Percentiles rank a stretch among this genome's conserved stretches.
These are phyloP conservation scores for Taiozyma sp. DNA, from an alignment of 1,139 yeast genomes.

Conservation along the genomic window DNA sequence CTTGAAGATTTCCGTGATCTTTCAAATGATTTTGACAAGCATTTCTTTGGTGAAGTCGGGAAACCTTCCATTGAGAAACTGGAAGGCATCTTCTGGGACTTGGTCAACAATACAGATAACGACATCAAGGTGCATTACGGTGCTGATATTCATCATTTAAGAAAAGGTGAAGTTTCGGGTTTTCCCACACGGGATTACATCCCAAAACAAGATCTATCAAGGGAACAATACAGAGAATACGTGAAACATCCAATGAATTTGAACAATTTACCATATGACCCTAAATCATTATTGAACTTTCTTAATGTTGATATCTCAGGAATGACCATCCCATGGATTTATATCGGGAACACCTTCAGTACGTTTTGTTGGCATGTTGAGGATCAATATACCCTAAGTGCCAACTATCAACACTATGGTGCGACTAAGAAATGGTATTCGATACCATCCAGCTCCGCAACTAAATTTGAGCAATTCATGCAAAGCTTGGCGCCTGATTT, in stretches of 20 bases:
- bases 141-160: conserved; percentile 65
- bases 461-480: conserved; percentile 49
- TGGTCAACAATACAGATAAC: conserved; percentile 37
- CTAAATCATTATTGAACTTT: conserved; percentile 57
- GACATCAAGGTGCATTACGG: conserved; percentile 63
- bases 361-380: conserved; percentile 88
- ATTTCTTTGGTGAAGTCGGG: conserved; percentile 30
- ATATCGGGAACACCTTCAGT: conserved; percentile 65
- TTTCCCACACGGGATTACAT: conserved; percentile 40
- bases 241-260: conserved; percentile 60
- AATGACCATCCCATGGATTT: conserved; percentile 81
- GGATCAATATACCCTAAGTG: conserved; percentile 73
- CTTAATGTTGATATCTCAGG: conserved; percentile 64
- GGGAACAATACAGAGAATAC: conserved; percentile 31
- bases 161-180: conserved; percentile 62
- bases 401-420: conserved; percentile 74
- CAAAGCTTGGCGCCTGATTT: conserved; percentile 69
- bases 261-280: conserved; percentile 58
- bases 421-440: conserved; percentile 78
- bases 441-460: conserved; percentile 53
- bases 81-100: conserved; percentile 57
- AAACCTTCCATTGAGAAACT: conserved; percentile 36
- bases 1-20: conserved; percentile 52
- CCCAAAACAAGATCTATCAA: conserved; percentile 27
- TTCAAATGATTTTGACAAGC: conserved; percentile 46